Base-by-base conservation (phyloP, 2,329 filamentous ascomycete genomes). In the Parastagonospora nodorum region DNA sequence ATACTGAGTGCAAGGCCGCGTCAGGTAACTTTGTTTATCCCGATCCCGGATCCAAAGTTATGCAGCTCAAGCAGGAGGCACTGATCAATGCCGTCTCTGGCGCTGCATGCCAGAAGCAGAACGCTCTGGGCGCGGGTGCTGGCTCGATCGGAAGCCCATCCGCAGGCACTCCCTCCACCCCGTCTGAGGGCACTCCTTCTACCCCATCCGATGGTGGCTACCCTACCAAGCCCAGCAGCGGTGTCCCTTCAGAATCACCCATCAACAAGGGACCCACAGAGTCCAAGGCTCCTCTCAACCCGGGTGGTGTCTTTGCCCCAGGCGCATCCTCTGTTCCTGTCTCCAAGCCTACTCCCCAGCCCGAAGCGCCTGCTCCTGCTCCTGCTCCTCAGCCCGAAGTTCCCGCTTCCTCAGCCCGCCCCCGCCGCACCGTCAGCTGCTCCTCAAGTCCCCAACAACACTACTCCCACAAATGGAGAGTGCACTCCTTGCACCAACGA, bases 1-100 rank as follows among this genome's bases (percentile, higher is more conserved):
- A 69, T 29, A 80, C 81, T 50, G 74, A 73, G 35, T 91, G 88
- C 74, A 66, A 43, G 10, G 65, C 61, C 0, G 66, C 69, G 12
- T 1, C 8, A 2, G 45, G 75, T 2, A 85, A 91, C 60, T 78
- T 88, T 55, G 69, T 77, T n/a, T 93, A 87, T 77, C 87, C 88
- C 7, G 77, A 88, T 58, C 82, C 89, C 0, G 90, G 90, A 42
- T 55, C 77, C 33, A 73, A 66, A 32, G 68, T 79, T n/a, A 77
- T 78, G n/a, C n/a, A n/a, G n/a, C n/a, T n/a, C n/a, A n/a, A n/a
- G n/a, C n/a, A n/a, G n/a, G n/a, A n/a, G n/a, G n/a, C n/a, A n/a
- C n/a, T n/a, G n/a, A n/a, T n/a, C n/a, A n/a, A n/a, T 42, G 62
- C 64, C 0, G 44, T 64, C 8, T 46, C n/a, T 3, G 65, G 67